Evolutionary conservation across 2,329 filamentous ascomycete genomes (phyloP), one percentile per base, ranked within the genome.

Genomic region (Capronia americana): DNA sequence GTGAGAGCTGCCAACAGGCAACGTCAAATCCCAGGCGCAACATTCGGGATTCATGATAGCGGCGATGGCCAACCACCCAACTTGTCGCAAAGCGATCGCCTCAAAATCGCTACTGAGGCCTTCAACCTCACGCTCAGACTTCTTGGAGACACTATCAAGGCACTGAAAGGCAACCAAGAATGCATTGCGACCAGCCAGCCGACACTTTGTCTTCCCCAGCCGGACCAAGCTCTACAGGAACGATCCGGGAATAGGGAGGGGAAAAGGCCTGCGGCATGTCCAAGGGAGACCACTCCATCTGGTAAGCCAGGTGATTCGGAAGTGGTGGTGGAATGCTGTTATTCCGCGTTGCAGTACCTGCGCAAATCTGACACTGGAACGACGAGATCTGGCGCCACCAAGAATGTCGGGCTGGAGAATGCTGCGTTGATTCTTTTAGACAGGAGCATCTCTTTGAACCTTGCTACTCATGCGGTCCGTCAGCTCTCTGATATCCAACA

Each of bases 101-200:
- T 79, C 1, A 74, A 79, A 4, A 74, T 82, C 24, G 80, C 81
- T 1, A 82, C 81, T 1, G 80, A 82, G 38, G 75, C 81, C 12
- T 82, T 83, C 67, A 83, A 83, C 71, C 73, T 73, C 17, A 79
- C 79, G 0, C 73, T 82, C 12, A 83, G 80, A 67, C 74, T 77
- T 0, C 74, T 83, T 8, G 79, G 78, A 0, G 79, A 81, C 48
- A 76, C 78, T 23, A 65, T 64, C 57, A 69, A 67, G 55, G 34
- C 54, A 44, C 50, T 57, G 48, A 55, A 68, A 64, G 64, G 44
- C 17, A 50, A 59, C 11, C 24, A 50, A 67, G 64, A 59, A 28
- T 34, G 59, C 24, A 24, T 24, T 10, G 38, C 14, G 14, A 50
- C 8, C 24, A 57, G 24, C n/a, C 38, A 32, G 6, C 30, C 57